phyloP scores from a whole-genome alignment of 768 basidiomycete species.

The Gyrodon lividus region DNA sequence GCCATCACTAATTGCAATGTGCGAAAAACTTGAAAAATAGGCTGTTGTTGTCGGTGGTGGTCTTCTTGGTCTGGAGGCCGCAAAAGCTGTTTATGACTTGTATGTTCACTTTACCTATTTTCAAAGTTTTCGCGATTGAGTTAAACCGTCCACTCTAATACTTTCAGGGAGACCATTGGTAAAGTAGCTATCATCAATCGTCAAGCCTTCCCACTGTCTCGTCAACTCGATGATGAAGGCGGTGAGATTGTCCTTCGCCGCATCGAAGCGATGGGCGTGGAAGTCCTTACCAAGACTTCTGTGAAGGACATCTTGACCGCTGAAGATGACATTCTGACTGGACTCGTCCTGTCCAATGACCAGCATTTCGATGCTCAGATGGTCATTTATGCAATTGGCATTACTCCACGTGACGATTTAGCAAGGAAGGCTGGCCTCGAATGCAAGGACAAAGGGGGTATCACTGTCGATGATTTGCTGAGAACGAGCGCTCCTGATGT shows the following conservation, averaged over 20 bases:
- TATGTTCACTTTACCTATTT: conserved; percentile 10
- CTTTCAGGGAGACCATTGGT: conserved; percentile 33
- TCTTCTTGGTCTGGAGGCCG: conserved; percentile 70
- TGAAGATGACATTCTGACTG: conserved; percentile 40
- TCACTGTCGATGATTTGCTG: conserved; percentile 56
- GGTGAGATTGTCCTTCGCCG: conserved; percentile 61
- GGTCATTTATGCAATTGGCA: conserved; percentile 69
- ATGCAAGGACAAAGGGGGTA: conserved; percentile 49
- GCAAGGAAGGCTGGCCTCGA: conserved; percentile 53
- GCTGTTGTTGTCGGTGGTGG: conserved; percentile 64
- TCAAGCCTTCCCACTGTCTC: conserved; percentile 51
- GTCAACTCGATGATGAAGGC: conserved; percentile 56
- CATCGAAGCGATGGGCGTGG: conserved; percentile 59
- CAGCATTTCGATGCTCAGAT: conserved; percentile 47
- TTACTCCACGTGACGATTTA: conserved; percentile 68
- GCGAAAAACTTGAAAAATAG: no score
- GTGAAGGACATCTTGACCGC: conserved; percentile 39
- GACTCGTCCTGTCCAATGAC: conserved; percentile 51
- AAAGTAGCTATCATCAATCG: conserved; percentile 55
- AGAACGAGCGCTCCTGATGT: conserved; percentile 57
- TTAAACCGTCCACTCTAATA: neutral
- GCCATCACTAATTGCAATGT: neutral
- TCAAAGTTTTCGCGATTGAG: neutral
- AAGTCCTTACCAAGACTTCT: conserved; percentile 46
- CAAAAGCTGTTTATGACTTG: conserved; percentile 68